These are phyloP conservation scores for Marsdenia floribunda DNA, from an alignment of 257 asterid species.

Conservation along the genomic window DNA sequence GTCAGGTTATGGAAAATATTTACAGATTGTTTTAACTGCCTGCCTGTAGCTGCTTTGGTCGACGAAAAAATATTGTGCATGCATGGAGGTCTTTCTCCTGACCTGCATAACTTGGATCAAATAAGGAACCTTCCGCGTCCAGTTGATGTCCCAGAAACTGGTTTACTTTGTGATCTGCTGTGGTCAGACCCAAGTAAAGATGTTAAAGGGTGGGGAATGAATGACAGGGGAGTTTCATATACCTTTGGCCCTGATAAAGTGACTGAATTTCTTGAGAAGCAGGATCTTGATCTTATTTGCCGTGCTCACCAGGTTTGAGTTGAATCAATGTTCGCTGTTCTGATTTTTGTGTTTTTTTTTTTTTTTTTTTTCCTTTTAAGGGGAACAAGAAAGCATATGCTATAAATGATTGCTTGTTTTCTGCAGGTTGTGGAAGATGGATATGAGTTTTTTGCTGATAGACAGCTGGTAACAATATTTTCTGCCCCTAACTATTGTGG, in stretches of 20 bases:
- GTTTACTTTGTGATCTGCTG: constrained; percentile 66
- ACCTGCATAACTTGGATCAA: constrained; percentile 55
- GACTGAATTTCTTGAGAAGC: constrained; percentile 62
- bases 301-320: constrained; percentile 73
- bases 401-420: neutral
- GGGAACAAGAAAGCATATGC: no score
- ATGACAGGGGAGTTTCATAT: constrained; percentile 71
- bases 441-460: constrained; percentile 77
- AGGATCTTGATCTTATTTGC: constrained; percentile 70
- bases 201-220: constrained; percentile 72
- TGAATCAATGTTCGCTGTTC: neutral
- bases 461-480: constrained; percentile 74
- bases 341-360: neutral
- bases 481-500: constrained; percentile 87
- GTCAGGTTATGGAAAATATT: constrained; percentile 67
- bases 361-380: no score
- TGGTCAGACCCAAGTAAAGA: constrained; percentile 84
- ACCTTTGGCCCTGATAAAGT: constrained; percentile 67
- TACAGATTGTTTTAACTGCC: constrained; percentile 71
- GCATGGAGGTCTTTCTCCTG: constrained; percentile 89
- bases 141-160: constrained; percentile 63
- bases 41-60: constrained; percentile 70
- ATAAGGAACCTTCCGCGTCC: constrained; percentile 67
- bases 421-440: constrained; percentile 78
- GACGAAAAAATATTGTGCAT: constrained; percentile 77